phyloP scores from a whole-genome alignment of 495 filamentous ascomycete genomes.

The Penicillium pulvis region DNA sequence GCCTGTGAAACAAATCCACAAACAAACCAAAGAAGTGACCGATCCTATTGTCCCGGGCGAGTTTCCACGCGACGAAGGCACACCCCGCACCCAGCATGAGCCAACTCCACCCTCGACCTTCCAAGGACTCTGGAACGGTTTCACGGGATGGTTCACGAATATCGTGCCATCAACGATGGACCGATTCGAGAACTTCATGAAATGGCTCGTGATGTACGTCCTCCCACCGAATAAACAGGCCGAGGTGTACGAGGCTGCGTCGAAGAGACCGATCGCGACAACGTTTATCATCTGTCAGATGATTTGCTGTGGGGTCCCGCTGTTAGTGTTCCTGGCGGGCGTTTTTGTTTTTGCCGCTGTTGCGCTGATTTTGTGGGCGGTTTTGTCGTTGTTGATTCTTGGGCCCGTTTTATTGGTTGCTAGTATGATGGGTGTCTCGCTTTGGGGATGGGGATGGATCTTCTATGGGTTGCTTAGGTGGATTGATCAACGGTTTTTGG shows the following conservation, averaged over 20 bases:
- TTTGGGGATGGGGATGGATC: slow-evolving; percentile 47
- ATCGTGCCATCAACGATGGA: slow-evolving; percentile 32
- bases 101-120: slow-evolving; percentile 24
- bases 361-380: slow-evolving; percentile 35
- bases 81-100: slow-evolving; percentile 14
- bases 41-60: slow-evolving; percentile 32
- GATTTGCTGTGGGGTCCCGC: slow-evolving; percentile 42
- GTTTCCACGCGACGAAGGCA: slow-evolving; percentile 34
- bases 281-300: slow-evolving; percentile 41
- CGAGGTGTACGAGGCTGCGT: slow-evolving; percentile 33
- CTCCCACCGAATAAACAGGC: slow-evolving; percentile 35
- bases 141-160: slow-evolving; percentile 19
- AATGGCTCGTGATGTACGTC: slow-evolving; percentile 28
- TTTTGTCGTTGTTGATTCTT: slow-evolving; percentile 39
- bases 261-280: slow-evolving; percentile 34
- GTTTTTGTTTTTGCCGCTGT: slow-evolving; percentile 41
- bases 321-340: slow-evolving; percentile 39
- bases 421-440: slow-evolving; percentile 38
- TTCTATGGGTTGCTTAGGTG: slow-evolving; percentile 41
- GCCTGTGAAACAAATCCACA: slow-evolving; percentile 18
- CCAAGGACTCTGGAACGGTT: slow-evolving; percentile 18
- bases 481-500: slow-evolving; percentile 38
- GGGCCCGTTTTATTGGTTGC: slow-evolving; percentile 40
- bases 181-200: slow-evolving; percentile 30
- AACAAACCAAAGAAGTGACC: slow-evolving; percentile 22